These are phyloP conservation scores for Capronia epimyces DNA, from an alignment of 2,329 filamentous ascomycete genomes.

Conservation along the genomic window DNA sequence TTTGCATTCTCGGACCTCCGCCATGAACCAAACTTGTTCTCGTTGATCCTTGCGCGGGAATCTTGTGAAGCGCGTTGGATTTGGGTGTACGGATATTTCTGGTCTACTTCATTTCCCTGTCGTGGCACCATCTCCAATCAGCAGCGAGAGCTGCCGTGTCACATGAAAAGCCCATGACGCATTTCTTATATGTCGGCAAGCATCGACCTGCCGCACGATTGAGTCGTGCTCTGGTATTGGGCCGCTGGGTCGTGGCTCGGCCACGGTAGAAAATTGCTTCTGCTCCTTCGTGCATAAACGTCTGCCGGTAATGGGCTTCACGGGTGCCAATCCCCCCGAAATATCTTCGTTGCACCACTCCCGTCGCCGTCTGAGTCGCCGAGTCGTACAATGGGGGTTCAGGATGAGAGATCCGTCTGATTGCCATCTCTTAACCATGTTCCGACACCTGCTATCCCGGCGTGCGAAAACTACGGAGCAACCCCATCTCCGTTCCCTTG, in stretches of 20 bases:
- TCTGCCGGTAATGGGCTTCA: not conserved
- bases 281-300: conserved; percentile 14
- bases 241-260: not conserved
- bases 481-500: not conserved
- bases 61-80: not conserved
- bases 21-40: not conserved
- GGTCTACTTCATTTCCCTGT: conserved; percentile 14
- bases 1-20: not conserved
- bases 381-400: not conserved
- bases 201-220: not conserved
- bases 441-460: not conserved
- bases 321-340: not conserved
- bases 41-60: not conserved
- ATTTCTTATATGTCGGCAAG: conserved; percentile 9
- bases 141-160: conserved; percentile 15
- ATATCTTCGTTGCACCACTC: not conserved
- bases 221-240: conserved; percentile 7
- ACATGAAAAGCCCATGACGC: conserved; percentile 22
- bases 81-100: not conserved
- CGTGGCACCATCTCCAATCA: conserved; percentile 23
- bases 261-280: not conserved
- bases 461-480: not conserved
- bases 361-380: too few relatives aligned
- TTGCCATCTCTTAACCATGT: not conserved
- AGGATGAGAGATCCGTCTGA: not conserved